Evolutionary conservation across 108 stramenopile species (phyloP), one percentile per base, ranked within the genome.

Genomic region (Nitzschia palea): DNA sequence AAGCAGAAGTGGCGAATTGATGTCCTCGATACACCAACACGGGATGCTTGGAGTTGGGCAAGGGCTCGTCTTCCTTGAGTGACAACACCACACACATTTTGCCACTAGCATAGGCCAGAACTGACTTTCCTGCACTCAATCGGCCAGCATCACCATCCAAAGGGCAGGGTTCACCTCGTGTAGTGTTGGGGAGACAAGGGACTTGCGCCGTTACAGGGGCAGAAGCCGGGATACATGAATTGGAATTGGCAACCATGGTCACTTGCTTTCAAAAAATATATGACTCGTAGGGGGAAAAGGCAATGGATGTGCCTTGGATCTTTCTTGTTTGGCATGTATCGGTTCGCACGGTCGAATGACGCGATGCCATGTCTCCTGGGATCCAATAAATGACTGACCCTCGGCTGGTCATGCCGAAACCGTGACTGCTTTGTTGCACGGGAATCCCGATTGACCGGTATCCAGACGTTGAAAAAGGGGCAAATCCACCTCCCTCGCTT

Each of bases 1-100:
- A 80, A 29, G 73, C 68, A 6, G 94, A 88, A 2, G 70, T 77
- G 5, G 86, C 80, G 55, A 61, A 73, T 34, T 79, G 79, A 72
- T 98, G 98, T 25, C 96, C 96, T 15, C 98, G 89, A 69, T 98
- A 98, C 20, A 96, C 86, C 67, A 97, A 90, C 44, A 73, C 40
- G 22, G 75, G 63, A 10, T 27, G 32, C 44, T 73, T 53, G 27
- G 68, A 70, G 10, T 73, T 62, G 56, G 63, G 78, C 17, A 77
- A 42, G 4, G 35, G 48, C 51, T 78, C 73, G 0, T 48, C 77
- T 17, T 48, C 68, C 9, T 76, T 62, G 23, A 89, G 56, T 9
- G 82, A 83, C 29, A 81, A 79, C 17, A 86, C 71, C 37, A 90
- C 84, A 32, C 86, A 70, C 1, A 78, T 10, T 52, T 81, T 80